These are phyloP conservation scores for Solanum chaucha DNA, from an alignment of 257 asterid genomes.

Conservation along the genomic window DNA sequence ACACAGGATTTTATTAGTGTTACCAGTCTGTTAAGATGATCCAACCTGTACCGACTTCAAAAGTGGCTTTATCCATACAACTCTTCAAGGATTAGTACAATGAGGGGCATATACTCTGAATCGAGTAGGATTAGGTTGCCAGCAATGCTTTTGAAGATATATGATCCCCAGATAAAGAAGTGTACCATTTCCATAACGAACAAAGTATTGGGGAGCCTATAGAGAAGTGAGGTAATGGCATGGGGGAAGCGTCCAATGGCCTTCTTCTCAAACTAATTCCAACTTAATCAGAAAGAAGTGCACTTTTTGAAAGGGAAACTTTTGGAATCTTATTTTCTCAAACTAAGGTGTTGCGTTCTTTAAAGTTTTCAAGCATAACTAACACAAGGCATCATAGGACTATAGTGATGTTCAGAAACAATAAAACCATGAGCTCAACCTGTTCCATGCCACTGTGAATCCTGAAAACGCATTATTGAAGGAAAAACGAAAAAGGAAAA, in stretches of 20 bases:
- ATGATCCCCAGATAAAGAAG: background rate
- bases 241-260: background rate
- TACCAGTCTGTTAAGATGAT: background rate
- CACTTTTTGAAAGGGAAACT: background rate
- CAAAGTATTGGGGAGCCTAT: background rate
- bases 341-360: background rate
- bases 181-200: background rate
- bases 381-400: background rate
- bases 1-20: background rate
- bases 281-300: background rate
- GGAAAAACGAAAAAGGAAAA: background rate
- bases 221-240: background rate
- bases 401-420: background rate
- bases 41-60: background rate
- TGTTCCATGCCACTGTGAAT: background rate
- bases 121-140: background rate
- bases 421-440: background rate
- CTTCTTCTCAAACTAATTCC: background rate
- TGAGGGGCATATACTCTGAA: background rate
- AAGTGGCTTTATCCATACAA: background rate
- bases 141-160: background rate
- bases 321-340: background rate
- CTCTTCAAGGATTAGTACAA: background rate
- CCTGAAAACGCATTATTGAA: background rate
- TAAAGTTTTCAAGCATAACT: background rate